Conservation (phyloP, 2,329 filamentous ascomycete genomes). For the Fusarium euwallaceae region DNA sequence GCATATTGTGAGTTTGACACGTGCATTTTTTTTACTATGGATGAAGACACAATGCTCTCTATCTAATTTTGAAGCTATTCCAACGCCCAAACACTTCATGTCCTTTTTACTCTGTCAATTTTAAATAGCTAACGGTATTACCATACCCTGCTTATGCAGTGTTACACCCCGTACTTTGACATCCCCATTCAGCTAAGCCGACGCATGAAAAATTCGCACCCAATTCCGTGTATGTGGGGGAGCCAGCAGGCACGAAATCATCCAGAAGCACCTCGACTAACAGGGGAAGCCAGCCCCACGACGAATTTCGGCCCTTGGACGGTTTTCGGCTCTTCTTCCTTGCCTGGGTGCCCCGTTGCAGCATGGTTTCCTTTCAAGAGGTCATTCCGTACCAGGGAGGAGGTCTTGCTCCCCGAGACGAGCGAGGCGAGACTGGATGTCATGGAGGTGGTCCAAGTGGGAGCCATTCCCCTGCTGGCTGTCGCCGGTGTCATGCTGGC, state of each 20-base stretch:
- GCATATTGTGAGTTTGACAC: constrained; percentile 14
- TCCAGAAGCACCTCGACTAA: constrained; percentile 8
- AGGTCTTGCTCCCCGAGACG: constrained; percentile 19
- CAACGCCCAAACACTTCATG: not conserved
- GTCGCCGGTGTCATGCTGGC: constrained; percentile 26
- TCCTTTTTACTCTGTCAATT: not conserved
- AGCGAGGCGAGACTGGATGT: not conserved
- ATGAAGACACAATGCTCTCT: not conserved
- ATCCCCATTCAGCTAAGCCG: constrained; percentile 6
- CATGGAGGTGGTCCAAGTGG: constrained; percentile 15
- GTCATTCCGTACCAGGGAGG: constrained; percentile 40
- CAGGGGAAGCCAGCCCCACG: constrained; percentile 23
- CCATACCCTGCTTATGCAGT: not conserved
- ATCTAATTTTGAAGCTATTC: not conserved
- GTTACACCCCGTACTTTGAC: not conserved
- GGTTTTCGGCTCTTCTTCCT: constrained; percentile 42
- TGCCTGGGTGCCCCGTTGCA: constrained; percentile 23
- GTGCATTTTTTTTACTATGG: constrained; percentile 23
- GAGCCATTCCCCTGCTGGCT: constrained; percentile 12
- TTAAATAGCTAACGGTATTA: not conserved
- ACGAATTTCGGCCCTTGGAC: constrained; percentile 41
- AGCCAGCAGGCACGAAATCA: constrained; percentile 7
- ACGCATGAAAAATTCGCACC: not conserved
- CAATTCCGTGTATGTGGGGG: not conserved
- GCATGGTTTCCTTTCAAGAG: constrained; percentile 26